Evolutionary conservation across 1,139 yeast genomes (phyloP).

Genomic region (Geotrichum phurueaensis): DNA sequence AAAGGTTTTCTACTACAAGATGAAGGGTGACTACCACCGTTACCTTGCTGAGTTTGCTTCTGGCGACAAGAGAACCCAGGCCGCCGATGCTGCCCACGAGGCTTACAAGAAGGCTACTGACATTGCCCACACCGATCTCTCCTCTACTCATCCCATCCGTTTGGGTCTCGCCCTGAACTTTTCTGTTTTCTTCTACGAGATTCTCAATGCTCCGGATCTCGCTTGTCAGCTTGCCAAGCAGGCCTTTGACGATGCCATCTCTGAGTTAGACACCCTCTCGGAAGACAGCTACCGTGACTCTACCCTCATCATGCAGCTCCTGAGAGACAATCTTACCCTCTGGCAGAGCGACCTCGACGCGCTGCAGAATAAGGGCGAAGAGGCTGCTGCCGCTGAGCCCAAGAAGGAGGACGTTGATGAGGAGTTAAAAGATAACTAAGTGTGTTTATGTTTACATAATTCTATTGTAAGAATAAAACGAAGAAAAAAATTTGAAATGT

Average conservation of each 20-base stretch:
- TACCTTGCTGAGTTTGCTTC: constrained; percentile 95
- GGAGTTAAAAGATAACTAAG: constrained; percentile 9
- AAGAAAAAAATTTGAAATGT: not conserved
- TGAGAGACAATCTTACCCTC: constrained; percentile 95
- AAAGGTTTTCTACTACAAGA: constrained; percentile 95
- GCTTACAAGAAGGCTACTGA: constrained; percentile 95
- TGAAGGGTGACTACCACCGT: constrained; percentile 99
- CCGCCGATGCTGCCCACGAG: constrained; percentile 87
- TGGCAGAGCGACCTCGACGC: constrained; percentile 82
- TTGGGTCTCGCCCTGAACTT: constrained; percentile 96
- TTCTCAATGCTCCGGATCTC: constrained; percentile 94
- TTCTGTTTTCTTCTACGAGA: constrained; percentile 97
- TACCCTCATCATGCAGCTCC: constrained; percentile 95
- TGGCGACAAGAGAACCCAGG: constrained; percentile 84
- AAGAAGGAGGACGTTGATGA: constrained; percentile 23
- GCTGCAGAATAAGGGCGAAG: constrained; percentile 1
- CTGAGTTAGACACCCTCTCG: constrained; percentile 94
- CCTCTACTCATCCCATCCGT: constrained; percentile 98
- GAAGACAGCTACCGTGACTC: constrained; percentile 98
- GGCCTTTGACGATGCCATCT: constrained; percentile 98
- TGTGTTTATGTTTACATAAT: not conserved
- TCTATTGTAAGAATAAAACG: constrained; percentile 1
- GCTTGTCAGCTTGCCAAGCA: constrained; percentile 98
- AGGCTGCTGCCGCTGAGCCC: constrained; percentile 19
- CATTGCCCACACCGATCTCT: constrained; percentile 92